A percentile compares a stretch with the other conserved stretches of the same genome.
Evolutionary conservation across 495 filamentous ascomycete genomes (phyloP).

Genomic region (Antarctomyces pellizariae): DNA sequence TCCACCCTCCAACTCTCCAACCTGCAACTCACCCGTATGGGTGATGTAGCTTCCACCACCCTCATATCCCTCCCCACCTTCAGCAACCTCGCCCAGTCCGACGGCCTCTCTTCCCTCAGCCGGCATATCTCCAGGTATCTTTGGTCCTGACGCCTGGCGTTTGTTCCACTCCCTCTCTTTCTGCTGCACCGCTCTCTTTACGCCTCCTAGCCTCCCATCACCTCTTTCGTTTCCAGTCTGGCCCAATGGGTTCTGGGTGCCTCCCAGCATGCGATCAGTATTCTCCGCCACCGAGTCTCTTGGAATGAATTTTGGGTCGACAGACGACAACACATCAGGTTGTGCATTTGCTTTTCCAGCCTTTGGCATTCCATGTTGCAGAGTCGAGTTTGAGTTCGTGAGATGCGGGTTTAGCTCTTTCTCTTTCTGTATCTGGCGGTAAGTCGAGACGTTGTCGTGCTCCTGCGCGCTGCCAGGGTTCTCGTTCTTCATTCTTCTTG

Average conservation of each 20-base stretch:
- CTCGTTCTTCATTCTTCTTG: constrained; percentile 11
- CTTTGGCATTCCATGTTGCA: constrained; percentile 35
- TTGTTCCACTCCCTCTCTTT: too few species aligned
- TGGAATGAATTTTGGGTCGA: constrained; percentile 30
- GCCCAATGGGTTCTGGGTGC: constrained; percentile 9
- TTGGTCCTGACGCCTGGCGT: too few species aligned
- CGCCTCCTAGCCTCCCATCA: too few species aligned
- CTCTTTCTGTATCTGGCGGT: constrained; percentile 27
- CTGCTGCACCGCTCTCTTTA: too few species aligned
- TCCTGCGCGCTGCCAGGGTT: constrained; percentile 10
- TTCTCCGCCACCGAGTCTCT: constrained; percentile 34
- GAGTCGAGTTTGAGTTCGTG: constrained; percentile 38
- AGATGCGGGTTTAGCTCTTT: constrained; percentile 36
- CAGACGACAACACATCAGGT: constrained; percentile 33
- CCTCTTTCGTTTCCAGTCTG: too few species aligned
- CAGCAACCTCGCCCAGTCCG: too few species aligned
- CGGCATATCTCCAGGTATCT: too few species aligned
- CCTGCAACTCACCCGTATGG: constrained; percentile 43
- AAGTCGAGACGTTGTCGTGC: constrained; percentile 20
- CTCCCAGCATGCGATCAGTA: constrained; percentile 13
- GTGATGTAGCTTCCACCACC: too few species aligned
- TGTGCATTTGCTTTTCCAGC: constrained; percentile 31
- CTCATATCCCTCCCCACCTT: constrained; percentile 5
- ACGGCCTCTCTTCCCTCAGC: too few species aligned
- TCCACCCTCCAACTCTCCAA: constrained; percentile 79